Evolutionary conservation across 2,329 filamentous ascomycete species (phyloP).

Genomic region (Colletotrichum coccodes): DNA sequence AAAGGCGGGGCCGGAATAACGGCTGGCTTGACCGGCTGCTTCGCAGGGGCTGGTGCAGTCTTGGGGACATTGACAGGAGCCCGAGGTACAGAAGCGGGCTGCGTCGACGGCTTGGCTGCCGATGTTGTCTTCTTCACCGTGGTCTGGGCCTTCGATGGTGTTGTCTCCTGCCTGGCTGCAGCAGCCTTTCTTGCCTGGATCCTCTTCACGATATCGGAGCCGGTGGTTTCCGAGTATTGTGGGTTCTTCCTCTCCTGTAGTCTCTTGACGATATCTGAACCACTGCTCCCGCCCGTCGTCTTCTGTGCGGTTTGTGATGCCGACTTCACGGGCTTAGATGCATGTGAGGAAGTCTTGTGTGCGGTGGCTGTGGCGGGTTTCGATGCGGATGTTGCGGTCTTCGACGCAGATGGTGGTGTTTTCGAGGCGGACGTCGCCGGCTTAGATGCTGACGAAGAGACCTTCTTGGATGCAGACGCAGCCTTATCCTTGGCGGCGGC

Average conservation of each 20-base stretch:
- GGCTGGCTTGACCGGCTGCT: neutral
- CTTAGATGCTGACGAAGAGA: neutral
- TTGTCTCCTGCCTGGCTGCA: neutral
- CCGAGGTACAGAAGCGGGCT: neutral
- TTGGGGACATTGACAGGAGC: neutral
- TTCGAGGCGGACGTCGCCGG: neutral
- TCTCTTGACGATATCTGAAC: constrained; percentile 4
- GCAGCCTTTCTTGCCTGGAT: constrained; percentile 17
- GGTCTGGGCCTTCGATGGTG: neutral
- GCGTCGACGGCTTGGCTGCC: neutral
- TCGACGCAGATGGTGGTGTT: neutral
- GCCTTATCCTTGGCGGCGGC: neutral
- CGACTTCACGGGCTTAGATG: neutral
- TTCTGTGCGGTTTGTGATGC: neutral
- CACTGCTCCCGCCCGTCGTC: neutral
- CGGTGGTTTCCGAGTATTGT: neutral
- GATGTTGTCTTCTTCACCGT: neutral
- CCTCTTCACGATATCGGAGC: constrained; percentile 17
- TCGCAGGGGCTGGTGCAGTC: neutral
- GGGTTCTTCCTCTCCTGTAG: constrained; percentile 15
- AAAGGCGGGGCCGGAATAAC: neutral
- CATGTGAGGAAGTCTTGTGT: neutral
- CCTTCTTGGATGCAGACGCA: constrained; percentile 4
- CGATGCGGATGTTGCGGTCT: neutral
- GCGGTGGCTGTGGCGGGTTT: neutral